A percentile compares a stretch with the other conserved stretches of the same genome.
Conservation (phyloP, 2,329 filamentous ascomycete genomes). For the Aspergillus ochraceoroseus region DNA sequence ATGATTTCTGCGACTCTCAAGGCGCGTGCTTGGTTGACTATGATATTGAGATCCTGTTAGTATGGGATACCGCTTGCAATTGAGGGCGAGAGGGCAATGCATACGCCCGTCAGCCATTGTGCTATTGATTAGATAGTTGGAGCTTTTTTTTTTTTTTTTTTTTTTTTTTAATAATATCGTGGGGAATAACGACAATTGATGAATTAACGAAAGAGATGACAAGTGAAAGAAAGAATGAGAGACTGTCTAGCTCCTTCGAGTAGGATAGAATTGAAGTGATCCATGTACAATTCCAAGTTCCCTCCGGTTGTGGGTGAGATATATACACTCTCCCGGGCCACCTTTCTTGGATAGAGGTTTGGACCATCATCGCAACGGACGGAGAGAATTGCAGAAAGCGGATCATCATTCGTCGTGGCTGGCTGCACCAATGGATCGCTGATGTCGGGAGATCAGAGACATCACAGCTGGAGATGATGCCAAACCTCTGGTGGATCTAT, state of each 20-base stretch:
- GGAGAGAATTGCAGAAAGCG: slow-evolving; percentile 18
- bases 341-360: slow-evolving; percentile 7
- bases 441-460: slow-evolving; percentile 20
- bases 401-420: slow-evolving; percentile 28
- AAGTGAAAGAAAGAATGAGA: slow-evolving; percentile 8
- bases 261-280: no score
- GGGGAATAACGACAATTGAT: no score
- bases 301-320: slow-evolving; percentile 22
- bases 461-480: slow-evolving; percentile 25
- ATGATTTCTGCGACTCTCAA: slow-evolving; percentile 60
- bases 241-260: slow-evolving; percentile 5
- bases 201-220: slow-evolving; percentile 3
- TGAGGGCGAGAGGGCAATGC: slow-evolving; percentile 19
- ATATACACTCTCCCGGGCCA: slow-evolving; percentile 17
- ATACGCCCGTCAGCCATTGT: slow-evolving; percentile 56
- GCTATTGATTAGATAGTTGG: not conserved
- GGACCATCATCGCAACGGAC: slow-evolving; percentile 11
- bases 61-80: slow-evolving; percentile 1
- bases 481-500: slow-evolving; percentile 26
- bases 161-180: no score
- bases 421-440: slow-evolving; percentile 30
- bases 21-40: slow-evolving; percentile 61
- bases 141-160: not conserved
- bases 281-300: slow-evolving; percentile 13
- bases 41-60: slow-evolving; percentile 13